These are phyloP conservation scores for Aspergillus campestris DNA, from an alignment of 495 filamentous ascomycete species.

Conservation along the genomic window DNA sequence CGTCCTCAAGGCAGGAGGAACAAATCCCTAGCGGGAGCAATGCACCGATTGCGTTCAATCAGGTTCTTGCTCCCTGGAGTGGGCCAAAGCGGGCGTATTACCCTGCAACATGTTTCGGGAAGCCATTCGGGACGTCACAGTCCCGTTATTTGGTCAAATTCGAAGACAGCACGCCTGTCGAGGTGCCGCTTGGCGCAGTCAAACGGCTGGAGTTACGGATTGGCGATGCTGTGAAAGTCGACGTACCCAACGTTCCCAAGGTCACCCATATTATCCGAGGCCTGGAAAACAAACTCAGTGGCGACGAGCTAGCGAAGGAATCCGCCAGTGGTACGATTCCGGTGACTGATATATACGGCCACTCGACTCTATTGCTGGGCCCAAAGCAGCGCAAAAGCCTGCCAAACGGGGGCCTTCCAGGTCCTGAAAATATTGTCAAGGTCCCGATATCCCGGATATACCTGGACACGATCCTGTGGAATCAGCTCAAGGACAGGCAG, in stretches of 20 bases:
- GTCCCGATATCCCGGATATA: slow-evolving; percentile 42
- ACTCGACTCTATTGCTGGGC: slow-evolving; percentile 32
- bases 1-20: too few relatives aligned
- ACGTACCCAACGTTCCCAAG: slow-evolving; percentile 37
- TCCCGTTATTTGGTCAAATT: slow-evolving; percentile 39
- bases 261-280: slow-evolving; percentile 39
- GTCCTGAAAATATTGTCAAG: slow-evolving; percentile 26
- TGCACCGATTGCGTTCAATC: slow-evolving; percentile 30
- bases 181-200: slow-evolving; percentile 33
- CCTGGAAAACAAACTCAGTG: slow-evolving; percentile 31
- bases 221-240: slow-evolving; percentile 46
- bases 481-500: slow-evolving; percentile 36
- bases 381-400: slow-evolving; percentile 42
- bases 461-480: slow-evolving; percentile 43
- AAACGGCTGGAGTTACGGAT: slow-evolving; percentile 40
- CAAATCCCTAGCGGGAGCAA: neutral
- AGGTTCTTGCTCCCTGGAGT: slow-evolving; percentile 44
- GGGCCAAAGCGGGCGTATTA: slow-evolving; percentile 41
- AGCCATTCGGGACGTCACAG: slow-evolving; percentile 28
- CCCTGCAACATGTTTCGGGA: slow-evolving; percentile 42
- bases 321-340: slow-evolving; percentile 21
- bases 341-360: slow-evolving; percentile 39
- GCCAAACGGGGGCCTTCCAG: slow-evolving; percentile 21
- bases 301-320: slow-evolving; percentile 22
- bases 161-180: slow-evolving; percentile 34